Percentiles rank a stretch among this genome's conserved stretches.
phyloP scores from a whole-genome alignment of 1,284 basidiomycete species.

The Singerocomus rubriflavus region DNA sequence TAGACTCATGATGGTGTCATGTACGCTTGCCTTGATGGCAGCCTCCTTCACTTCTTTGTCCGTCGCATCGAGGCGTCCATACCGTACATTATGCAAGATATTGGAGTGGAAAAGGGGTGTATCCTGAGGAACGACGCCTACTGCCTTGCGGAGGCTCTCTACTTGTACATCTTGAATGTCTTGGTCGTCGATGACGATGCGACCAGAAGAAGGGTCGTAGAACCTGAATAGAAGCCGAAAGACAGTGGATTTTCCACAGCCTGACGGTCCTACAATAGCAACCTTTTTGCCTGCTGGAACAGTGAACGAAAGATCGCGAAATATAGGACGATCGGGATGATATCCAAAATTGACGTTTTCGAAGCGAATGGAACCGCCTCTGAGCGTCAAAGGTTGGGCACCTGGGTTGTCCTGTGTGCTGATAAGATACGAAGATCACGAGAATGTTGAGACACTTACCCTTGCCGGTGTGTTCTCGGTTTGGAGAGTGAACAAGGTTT shows the following conservation, averaged over 20 bases:
- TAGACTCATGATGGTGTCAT: conserved; percentile 74
- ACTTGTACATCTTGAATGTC: conserved; percentile 77
- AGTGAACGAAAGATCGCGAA: conserved; percentile 84
- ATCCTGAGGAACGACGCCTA: conserved; percentile 97
- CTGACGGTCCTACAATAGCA: conserved; percentile 94
- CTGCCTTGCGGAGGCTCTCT: conserved; percentile 66
- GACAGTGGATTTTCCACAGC: conserved; percentile 97
- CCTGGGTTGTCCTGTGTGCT: conserved; percentile 58
- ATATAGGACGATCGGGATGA: conserved; percentile 87
- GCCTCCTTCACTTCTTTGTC: conserved; percentile 88
- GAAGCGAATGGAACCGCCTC: conserved; percentile 88
- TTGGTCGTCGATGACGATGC: conserved; percentile 86
- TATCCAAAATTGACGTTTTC: conserved; percentile 93
- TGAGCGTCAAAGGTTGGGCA: conserved; percentile 68
- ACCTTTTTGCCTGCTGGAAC: conserved; percentile 96
- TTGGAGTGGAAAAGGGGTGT: conserved; percentile 96
- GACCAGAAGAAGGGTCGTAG: conserved; percentile 82
- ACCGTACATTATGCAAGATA: conserved; percentile 92
- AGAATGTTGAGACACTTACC: conserved; percentile 38
- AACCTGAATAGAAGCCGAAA: conserved; percentile 94
- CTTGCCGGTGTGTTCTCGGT: conserved; percentile 74
- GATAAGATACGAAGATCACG: neutral
- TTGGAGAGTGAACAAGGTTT: conserved; percentile 90
- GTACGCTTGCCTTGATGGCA: conserved; percentile 84
- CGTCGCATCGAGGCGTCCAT: conserved; percentile 84